Percentiles rank a stretch among this genome's conserved stretches.
These are phyloP conservation scores for Xylariales sp. DNA, from an alignment of 2,329 filamentous ascomycete genomes.

Conservation along the genomic window DNA sequence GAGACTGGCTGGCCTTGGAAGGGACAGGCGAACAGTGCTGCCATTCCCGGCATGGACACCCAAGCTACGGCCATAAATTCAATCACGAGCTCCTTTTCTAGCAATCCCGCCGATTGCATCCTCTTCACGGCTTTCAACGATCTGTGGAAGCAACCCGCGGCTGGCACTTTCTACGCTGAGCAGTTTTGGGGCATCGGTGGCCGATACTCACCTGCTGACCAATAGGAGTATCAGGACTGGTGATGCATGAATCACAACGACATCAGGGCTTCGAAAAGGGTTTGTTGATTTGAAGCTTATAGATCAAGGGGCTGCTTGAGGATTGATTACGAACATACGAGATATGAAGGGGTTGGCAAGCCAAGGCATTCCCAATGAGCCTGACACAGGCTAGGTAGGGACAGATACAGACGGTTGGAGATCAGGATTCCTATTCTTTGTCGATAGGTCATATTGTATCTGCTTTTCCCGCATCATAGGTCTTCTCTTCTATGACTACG, in stretches of 20 bases:
- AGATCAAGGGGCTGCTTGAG: too few species aligned
- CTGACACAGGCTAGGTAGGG: not conserved
- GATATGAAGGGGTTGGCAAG: too few species aligned
- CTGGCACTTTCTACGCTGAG: conserved; percentile 64
- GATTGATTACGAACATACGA: too few species aligned
- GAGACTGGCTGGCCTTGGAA: conserved; percentile 81
- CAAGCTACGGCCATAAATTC: conserved; percentile 63
- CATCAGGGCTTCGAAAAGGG: too few species aligned
- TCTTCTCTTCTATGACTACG: too few species aligned
- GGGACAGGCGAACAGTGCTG: conserved; percentile 60
- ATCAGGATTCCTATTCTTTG: not conserved
- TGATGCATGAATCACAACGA: not conserved
- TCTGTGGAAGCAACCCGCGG: conserved; percentile 65
- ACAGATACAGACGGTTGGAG: not conserved
- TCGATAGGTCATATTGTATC: not conserved
- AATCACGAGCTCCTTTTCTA: conserved; percentile 55
- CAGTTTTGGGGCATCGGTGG: conserved; percentile 67
- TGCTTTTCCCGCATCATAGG: too few species aligned
- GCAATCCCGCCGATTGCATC: conserved; percentile 50
- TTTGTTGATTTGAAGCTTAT: too few species aligned
- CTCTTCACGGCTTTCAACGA: conserved; percentile 80
- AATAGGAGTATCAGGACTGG: conserved; percentile 9
- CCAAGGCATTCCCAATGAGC: not conserved
- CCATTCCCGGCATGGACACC: conserved; percentile 63
- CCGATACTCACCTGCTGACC: conserved; percentile 24